Conservation (phyloP, 2,329 filamentous ascomycete species). For the Epichloe amarillans region DNA sequence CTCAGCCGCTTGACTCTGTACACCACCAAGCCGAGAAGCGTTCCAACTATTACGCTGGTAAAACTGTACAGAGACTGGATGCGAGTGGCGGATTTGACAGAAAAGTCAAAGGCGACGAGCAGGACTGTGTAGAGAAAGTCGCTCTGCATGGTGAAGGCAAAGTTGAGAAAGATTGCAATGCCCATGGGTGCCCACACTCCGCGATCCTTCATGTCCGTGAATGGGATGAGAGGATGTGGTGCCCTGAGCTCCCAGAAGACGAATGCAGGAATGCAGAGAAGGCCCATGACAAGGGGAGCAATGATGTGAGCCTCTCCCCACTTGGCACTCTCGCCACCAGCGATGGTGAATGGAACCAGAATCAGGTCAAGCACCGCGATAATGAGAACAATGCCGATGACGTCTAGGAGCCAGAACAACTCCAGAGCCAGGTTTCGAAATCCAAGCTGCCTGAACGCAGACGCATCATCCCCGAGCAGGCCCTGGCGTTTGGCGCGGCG, state of each 20-base stretch:
- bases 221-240: conserved; percentile 42
- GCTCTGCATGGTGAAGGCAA: conserved; percentile 33
- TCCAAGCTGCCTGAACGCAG: conserved; percentile 23
- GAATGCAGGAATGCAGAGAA: conserved; percentile 41
- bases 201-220: conserved; percentile 33
- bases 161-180: conserved; percentile 25
- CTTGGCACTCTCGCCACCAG: conserved; percentile 25
- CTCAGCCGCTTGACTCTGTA: conserved; percentile 38
- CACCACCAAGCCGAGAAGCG: conserved; percentile 35
- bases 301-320: conserved; percentile 40
- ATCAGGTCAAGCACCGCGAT: conserved; percentile 44
- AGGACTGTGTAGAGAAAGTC: conserved; percentile 39
- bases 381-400: conserved; percentile 42
- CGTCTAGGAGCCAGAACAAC: conserved; percentile 41
- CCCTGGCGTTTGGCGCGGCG: conserved; percentile 40
- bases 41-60: conserved; percentile 32
- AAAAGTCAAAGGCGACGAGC: conserved; percentile 36
- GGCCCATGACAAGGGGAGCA: conserved; percentile 43
- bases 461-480: conserved; percentile 17
- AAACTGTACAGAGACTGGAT: conserved; percentile 34
- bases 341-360: conserved; percentile 50
- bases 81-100: conserved; percentile 34
- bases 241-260: conserved; percentile 46
- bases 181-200: conserved; percentile 35
- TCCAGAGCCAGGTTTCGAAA: conserved; percentile 28